Base-by-base conservation (phyloP, 352 stramenopile genomes). In the Phytophthora nicotianae region DNA sequence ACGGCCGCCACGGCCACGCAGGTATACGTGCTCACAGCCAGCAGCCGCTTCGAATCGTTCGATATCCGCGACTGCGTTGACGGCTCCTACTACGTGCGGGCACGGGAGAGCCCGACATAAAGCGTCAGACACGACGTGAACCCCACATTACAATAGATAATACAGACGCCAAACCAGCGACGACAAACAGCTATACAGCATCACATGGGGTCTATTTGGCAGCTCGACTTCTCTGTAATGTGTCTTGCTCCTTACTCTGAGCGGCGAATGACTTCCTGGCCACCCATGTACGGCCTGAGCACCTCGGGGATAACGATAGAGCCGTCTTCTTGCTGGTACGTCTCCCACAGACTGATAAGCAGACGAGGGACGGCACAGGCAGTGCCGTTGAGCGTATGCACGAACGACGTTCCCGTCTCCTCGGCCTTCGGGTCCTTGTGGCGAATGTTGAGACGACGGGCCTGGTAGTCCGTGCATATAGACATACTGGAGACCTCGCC, bases 391-490 rank as follows among this genome's bases (percentile, higher is more conserved):
- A 97, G 72, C 13, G 88, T 97, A 74, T 96, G 88, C 45, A 93
- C 87, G 52, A 96, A 97, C 48, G 81, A 72, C 13, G 80, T 86
- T 37, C 47, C 51, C 26, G 48, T 32, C 14, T 68, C 47, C 33
- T 90, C 68, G 16, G 86, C 78, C 47, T 89, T 84, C 29, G 52
- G 55, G 17, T 83, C 64, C 51, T 87, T 88, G 69, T 96, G 89
- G 50, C 88, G 85, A 52, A 97, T 95, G 57, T 94, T 90, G 10
- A 97, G 73, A 3, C 88, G 80, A 7, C 89, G 79, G 40, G 86
- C 78, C 65, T 97, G 89, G 58, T 95, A 97, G 65, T 97, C 89
- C 1, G 88, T 96, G 80, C 89, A 97, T 75, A 94, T 95, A 59
- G 83, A 93, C 50, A 94, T 83, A 52, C 83, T 95, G 17, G 83